Percentiles rank a stretch among this genome's conserved stretches.
Evolutionary conservation across 129 eudicot species (phyloP).

Genomic region (Dittrichia graveolens): DNA sequence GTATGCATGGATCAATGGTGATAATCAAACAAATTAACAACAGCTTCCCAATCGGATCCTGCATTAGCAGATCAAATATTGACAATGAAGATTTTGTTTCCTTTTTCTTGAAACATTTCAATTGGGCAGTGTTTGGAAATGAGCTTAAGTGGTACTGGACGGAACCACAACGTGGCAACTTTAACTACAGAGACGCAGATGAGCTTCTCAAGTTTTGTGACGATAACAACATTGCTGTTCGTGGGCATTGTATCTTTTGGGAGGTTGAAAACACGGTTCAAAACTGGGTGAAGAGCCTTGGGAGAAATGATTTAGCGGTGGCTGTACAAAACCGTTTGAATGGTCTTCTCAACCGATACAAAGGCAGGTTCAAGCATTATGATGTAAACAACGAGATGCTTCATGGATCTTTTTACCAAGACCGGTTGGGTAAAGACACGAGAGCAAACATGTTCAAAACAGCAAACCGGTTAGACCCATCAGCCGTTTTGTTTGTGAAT

Average conservation of each 20-base stretch:
- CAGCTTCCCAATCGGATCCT: conserved; percentile 86
- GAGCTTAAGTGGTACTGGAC: conserved; percentile 96
- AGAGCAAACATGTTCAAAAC: conserved; percentile 67
- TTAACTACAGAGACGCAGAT: conserved; percentile 78
- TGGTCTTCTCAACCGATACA: conserved; percentile 70
- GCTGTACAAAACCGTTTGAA: conserved; percentile 76
- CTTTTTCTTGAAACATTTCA: conserved; percentile 71
- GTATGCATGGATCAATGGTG: conserved; percentile 46
- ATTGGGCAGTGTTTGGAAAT: conserved; percentile 90
- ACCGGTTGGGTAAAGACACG: conserved; percentile 65
- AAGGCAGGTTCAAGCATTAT: conserved; percentile 78
- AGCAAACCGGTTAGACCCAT: conserved; percentile 68
- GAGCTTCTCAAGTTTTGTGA: conserved; percentile 65
- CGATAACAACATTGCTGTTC: conserved; percentile 49
- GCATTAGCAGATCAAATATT: conserved; percentile 61
- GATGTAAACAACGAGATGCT: conserved; percentile 96
- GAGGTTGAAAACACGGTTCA: conserved; percentile 76
- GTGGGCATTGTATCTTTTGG: conserved; percentile 97
- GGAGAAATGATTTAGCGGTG: conserved; percentile 45
- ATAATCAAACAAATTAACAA: conserved; percentile 62
- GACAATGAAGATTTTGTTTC: conserved; percentile 80
- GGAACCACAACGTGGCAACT: conserved; percentile 61
- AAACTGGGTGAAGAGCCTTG: conserved; percentile 56
- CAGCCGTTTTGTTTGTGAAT: conserved; percentile 65
- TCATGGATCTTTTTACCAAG: conserved; percentile 83